phyloP scores from a whole-genome alignment of 1,139 yeast genomes.

The Magnusiomyces fungicola region DNA sequence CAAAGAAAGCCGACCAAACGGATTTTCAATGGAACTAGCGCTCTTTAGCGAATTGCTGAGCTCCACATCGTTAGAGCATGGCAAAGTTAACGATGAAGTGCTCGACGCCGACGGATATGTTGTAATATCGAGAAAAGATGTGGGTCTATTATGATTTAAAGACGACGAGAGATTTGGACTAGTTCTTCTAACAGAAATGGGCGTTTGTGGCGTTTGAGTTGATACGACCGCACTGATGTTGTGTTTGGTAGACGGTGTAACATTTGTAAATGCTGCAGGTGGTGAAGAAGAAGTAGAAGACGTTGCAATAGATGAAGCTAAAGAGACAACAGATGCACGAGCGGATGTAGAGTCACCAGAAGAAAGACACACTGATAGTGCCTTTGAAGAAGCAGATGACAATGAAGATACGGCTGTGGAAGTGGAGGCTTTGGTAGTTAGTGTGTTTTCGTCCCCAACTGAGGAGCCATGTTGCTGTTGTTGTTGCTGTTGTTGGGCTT shows the following conservation, averaged over 20 bases:
- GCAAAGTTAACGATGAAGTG: neutral
- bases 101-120: neutral
- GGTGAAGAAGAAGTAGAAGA: neutral
- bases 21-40: neutral
- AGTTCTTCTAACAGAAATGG: too few relatives aligned
- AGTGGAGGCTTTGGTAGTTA: neutral
- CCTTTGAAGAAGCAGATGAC: slow-evolving; percentile 12
- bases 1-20: neutral
- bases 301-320: neutral
- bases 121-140: neutral
- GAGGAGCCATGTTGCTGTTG: neutral
- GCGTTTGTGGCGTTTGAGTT: too few relatives aligned
- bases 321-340: neutral
- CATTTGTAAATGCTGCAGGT: too few relatives aligned
- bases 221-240: too few relatives aligned
- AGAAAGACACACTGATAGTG: neutral
- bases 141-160: neutral
- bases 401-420: slow-evolving; percentile 4
- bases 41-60: neutral
- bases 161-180: neutral
- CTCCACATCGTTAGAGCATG: neutral
- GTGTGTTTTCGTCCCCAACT: neutral
- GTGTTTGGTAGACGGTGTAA: too few relatives aligned
- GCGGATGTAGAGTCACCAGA: slow-evolving; percentile 5
- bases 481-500: neutral